Conservation (phyloP, 2,329 filamentous ascomycete genomes). For the Colletotrichum sansevieriae region DNA sequence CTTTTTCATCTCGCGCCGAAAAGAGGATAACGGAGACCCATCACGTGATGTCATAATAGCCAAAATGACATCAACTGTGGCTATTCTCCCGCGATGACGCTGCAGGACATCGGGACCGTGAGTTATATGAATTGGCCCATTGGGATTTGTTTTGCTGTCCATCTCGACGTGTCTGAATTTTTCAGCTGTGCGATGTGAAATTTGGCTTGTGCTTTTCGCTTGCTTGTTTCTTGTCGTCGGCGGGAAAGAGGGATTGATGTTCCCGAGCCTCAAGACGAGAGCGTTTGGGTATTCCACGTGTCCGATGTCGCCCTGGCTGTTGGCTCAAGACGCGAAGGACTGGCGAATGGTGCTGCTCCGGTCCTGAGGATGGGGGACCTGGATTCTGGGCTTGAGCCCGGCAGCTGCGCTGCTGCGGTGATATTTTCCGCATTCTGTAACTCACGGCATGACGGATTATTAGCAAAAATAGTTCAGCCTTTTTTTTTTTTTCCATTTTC, state of each 20-base stretch:
- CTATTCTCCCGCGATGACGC: not conserved
- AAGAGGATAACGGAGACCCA: constrained; percentile 13
- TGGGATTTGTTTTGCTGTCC: too few relatives aligned
- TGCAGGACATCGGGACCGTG: not conserved
- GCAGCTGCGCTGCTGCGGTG: constrained; percentile 9
- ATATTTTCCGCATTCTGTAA: constrained; percentile 3
- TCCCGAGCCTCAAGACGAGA: not conserved
- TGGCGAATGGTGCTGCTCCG: too few relatives aligned
- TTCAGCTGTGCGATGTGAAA: too few relatives aligned
- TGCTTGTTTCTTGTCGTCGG: not conserved
- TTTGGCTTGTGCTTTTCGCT: not conserved
- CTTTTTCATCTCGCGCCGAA: constrained; percentile 1
- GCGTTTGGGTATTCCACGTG: constrained; percentile 12
- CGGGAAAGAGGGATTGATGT: too few relatives aligned
- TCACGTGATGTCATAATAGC: constrained; percentile 24
- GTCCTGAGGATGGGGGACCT: too few relatives aligned
- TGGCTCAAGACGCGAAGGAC: constrained; percentile 11
- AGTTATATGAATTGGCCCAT: not conserved
- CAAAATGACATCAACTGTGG: constrained; percentile 27
- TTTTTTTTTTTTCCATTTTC: not conserved
- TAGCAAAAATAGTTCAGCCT: not conserved
- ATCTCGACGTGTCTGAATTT: too few relatives aligned
- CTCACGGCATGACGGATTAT: not conserved
- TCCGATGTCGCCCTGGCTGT: constrained; percentile 29
- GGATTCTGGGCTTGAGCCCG: constrained; percentile 7